Percentiles rank a stretch among this genome's conserved stretches.
Evolutionary conservation across 306 rosid genomes (phyloP).

Genomic region (Castanea sativa): DNA sequence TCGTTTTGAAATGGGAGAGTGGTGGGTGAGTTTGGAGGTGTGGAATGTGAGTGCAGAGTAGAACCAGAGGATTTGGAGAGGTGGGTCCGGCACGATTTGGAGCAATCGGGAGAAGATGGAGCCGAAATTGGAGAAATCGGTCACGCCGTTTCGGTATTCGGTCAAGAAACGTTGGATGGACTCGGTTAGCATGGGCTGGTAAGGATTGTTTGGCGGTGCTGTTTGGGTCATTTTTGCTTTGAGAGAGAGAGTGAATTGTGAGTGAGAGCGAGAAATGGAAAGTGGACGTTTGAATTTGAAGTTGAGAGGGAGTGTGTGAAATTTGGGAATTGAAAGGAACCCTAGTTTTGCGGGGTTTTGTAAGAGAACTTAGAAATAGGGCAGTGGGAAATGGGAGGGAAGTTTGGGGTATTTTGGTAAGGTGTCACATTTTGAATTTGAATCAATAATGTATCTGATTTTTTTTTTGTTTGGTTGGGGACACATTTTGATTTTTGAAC

Average conservation of each 20-base stretch:
- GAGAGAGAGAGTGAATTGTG: not conserved
- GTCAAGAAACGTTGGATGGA: constrained; percentile 55
- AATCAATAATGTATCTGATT: too few species aligned
- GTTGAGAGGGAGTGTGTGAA: not conserved
- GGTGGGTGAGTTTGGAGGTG: constrained; percentile 16
- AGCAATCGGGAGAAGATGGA: constrained; percentile 56
- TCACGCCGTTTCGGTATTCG: constrained; percentile 45
- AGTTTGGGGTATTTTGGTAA: constrained; percentile 22
- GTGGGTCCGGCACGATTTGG: constrained; percentile 41
- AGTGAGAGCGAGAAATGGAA: not conserved
- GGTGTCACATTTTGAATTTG: constrained; percentile 35
- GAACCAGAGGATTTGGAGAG: constrained; percentile 56
- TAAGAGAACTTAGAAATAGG: not conserved
- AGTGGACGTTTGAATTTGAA: not conserved
- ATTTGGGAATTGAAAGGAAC: constrained; percentile 18
- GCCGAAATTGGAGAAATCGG: constrained; percentile 48
- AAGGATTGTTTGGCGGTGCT: not conserved
- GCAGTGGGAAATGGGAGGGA: constrained; percentile 33
- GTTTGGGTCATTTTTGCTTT: constrained; percentile 29
- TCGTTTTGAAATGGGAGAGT: constrained; percentile 11
- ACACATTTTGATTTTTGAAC: too few species aligned
- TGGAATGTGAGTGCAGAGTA: constrained; percentile 60
- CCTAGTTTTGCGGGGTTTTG: constrained; percentile 30
- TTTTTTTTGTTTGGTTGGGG: too few species aligned
- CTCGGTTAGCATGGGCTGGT: constrained; percentile 50